These are phyloP conservation scores for Pterocarpus macrocarpus DNA, from an alignment of 306 rosid genomes.

Conservation along the genomic window DNA sequence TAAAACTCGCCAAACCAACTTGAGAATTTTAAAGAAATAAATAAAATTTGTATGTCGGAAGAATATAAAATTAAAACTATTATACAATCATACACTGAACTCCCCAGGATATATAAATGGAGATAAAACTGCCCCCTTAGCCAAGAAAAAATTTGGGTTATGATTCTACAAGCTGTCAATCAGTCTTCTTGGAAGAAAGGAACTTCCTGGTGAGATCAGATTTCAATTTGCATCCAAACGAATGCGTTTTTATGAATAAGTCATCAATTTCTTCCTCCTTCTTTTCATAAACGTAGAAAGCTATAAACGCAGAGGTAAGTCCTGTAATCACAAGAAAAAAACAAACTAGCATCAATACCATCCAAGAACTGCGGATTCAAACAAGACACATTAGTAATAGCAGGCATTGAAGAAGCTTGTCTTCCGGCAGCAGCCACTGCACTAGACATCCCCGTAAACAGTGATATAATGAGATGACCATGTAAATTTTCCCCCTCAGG, in stretches of 20 bases:
- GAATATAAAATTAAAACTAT: constrained; percentile 30
- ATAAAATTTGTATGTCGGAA: not conserved
- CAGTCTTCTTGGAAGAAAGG: constrained; percentile 63
- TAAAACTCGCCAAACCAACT: constrained; percentile 9
- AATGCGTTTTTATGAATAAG: constrained; percentile 52
- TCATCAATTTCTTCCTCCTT: constrained; percentile 83
- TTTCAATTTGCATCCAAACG: constrained; percentile 70
- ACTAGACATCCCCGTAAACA: not conserved
- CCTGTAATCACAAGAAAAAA: constrained; percentile 63
- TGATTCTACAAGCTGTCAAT: constrained; percentile 46
- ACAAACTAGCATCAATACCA: constrained; percentile 26
- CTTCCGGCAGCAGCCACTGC: constrained; percentile 12
- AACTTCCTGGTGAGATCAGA: constrained; percentile 60
- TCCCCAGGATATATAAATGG: constrained; percentile 6
- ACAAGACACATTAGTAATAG: not conserved
- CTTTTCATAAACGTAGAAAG: constrained; percentile 77
- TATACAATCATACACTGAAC: constrained; percentile 43
- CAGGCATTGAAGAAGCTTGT: constrained; percentile 26
- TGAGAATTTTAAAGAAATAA: not conserved
- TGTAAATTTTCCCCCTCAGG: not conserved
- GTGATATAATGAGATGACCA: constrained; percentile 1
- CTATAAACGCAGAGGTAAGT: constrained; percentile 65
- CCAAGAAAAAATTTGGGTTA: constrained; percentile 25
- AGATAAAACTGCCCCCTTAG: constrained; percentile 43
- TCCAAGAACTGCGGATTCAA: constrained; percentile 17